A percentile compares a stretch with the other conserved stretches of the same genome.
Conservation (phyloP, 306 rosid species). For the Albizia julibrissin region DNA sequence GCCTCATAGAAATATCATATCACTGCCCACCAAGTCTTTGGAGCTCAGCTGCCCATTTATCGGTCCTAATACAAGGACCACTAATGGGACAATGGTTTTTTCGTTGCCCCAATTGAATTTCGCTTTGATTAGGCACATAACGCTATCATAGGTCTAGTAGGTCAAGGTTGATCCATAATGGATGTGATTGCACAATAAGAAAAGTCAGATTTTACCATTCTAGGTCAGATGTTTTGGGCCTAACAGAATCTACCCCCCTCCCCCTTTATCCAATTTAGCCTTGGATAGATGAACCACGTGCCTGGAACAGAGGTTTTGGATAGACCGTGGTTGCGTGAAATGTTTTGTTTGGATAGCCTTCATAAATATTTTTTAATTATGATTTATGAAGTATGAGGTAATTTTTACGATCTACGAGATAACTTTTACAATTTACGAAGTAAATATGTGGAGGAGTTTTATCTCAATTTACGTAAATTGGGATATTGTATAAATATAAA, state of each 20-base stretch:
- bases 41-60: background rate
- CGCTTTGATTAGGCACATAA: background rate
- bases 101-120: background rate
- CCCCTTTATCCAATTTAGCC: background rate
- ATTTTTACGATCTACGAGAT: no score
- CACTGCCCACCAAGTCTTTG: background rate
- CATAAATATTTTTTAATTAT: no score
- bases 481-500: no score
- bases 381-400: no score
- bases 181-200: background rate
- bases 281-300: background rate
- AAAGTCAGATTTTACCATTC: background rate
- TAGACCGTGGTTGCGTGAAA: background rate
- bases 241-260: background rate
- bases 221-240: background rate
- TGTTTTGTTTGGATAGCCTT: no score
- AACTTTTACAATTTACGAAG: no score
- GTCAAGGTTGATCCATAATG: background rate
- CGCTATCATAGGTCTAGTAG: background rate
- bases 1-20: background rate
- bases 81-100: background rate
- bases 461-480: no score
- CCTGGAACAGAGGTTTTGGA: background rate
- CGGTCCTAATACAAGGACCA: constrained; percentile 17
- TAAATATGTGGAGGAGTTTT: no score